Percentiles rank a stretch among this genome's conserved stretches.
Evolutionary conservation across 1,284 basidiomycete genomes (phyloP).

Genomic region (Exobasidium rhododendri): DNA sequence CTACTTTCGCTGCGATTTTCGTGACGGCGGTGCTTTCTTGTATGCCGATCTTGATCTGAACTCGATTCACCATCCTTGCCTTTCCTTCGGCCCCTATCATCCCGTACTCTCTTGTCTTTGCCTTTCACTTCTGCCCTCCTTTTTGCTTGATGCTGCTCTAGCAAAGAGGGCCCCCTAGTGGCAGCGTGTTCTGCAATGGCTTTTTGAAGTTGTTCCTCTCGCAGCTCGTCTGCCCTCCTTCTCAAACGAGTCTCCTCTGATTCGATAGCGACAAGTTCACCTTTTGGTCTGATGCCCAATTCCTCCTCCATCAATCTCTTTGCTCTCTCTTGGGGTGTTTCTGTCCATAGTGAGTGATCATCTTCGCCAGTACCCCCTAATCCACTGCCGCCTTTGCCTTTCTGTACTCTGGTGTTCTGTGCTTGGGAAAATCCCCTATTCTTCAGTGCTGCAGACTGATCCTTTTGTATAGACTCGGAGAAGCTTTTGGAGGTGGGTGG

Average conservation of each 20-base stretch:
- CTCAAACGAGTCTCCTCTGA: neutral
- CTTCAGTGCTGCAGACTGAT: constrained; percentile 10
- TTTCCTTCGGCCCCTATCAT: neutral
- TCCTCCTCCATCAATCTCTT: constrained; percentile 17
- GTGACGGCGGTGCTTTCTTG: constrained; percentile 1
- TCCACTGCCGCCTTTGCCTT: constrained; percentile 5
- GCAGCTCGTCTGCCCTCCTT: neutral
- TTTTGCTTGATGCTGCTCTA: constrained; percentile 12
- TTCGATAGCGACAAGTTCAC: neutral
- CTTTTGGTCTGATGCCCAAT: constrained; percentile 11
- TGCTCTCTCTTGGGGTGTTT: constrained; percentile 17
- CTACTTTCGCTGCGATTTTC: no score
- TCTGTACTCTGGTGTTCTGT: constrained; percentile 7
- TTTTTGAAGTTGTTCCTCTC: constrained; percentile 7
- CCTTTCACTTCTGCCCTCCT: constrained; percentile 2
- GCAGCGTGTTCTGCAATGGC: neutral
- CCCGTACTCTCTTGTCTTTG: neutral
- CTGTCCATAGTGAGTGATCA: constrained; percentile 16
- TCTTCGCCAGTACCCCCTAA: constrained; percentile 4
- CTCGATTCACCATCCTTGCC: neutral
- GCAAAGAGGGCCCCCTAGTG: constrained; percentile 3
- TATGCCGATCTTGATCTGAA: constrained; percentile 5
- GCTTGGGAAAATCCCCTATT: constrained; percentile 14
- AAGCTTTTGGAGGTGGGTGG: constrained; percentile 12
- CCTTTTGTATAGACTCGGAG: constrained; percentile 3